Evolutionary conservation across 2,329 filamentous ascomycete species (phyloP).

Genomic region (Colletotrichum somersetense): DNA sequence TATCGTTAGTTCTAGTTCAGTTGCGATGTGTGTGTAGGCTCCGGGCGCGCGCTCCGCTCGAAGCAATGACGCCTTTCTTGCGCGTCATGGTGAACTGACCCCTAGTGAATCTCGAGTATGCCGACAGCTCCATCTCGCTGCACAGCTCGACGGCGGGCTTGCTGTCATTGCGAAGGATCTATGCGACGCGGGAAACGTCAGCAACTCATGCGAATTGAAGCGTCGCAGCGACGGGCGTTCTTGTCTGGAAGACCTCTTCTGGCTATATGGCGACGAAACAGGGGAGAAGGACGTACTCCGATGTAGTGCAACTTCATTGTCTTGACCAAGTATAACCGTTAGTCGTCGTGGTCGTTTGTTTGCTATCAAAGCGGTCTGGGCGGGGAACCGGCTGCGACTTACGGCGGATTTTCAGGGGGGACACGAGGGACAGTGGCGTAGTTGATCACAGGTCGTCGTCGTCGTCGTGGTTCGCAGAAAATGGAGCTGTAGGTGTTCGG

Average conservation of each 20-base stretch:
- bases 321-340: conserved; percentile 14
- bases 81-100: conserved; percentile 59
- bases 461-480: neutral
- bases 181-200: conserved; percentile 22
- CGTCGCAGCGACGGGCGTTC: neutral
- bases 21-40: too few relatives aligned
- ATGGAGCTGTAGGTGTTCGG: conserved; percentile 1
- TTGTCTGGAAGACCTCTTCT: neutral
- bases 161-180: conserved; percentile 86
- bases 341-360: conserved; percentile 17
- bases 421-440: conserved; percentile 1
- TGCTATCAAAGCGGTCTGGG: conserved; percentile 26
- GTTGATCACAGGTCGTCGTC: neutral
- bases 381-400: conserved; percentile 25
- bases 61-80: neutral
- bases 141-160: conserved; percentile 83
- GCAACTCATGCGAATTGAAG: conserved; percentile 16
- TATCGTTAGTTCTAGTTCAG: conserved; percentile 27
- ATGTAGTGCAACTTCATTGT: conserved; percentile 91
- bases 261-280: conserved; percentile 37
- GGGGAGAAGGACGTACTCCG: conserved; percentile 70
- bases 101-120: conserved; percentile 85
- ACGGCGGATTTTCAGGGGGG: conserved; percentile 32
- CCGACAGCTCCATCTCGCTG: conserved; percentile 81
- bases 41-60: neutral